Base-by-base conservation (phyloP, 768 basidiomycete genomes). In the Trametes meyenii region DNA sequence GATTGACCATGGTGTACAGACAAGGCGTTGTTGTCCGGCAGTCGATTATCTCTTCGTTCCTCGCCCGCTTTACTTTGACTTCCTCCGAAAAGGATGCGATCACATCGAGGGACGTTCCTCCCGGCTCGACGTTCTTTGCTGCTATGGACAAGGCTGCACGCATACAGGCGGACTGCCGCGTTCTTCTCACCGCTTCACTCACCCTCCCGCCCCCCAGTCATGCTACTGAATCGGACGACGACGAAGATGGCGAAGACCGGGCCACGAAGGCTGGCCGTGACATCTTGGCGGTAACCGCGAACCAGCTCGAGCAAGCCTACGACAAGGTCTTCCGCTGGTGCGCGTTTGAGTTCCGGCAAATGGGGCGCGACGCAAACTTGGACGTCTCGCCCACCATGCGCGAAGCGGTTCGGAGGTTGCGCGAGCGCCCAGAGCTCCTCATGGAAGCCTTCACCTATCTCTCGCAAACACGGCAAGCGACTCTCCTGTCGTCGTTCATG, bases 251-350 rank as follows among this genome's bases (percentile, higher is more conserved):
- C 10, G 53, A 59, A 11, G 62, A 64, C 53, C 26, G 62, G 21
- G 62, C 58, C 13, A 60, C 62, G 10, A 59, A 60, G 49, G 62
- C 62, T 65, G 97, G 96, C 3, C 75, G 92, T 46, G 96, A 98
- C 69, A 93, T 98, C 61, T 93, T 98, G 86, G 77, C 88, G 0
- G 79, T 85, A 8, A 97, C 93, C 0, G 87, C 89, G 0, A 79
- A 85, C 10, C 83, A 92, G 63, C 85, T 98, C 46, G 95, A 98
- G 71, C 86, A 90, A 65, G 96, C 88, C 2, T 96, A 92, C 74
- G 87, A 92, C 60, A 98, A 97, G 76, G 85, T 96, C 43, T 81
- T 89, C 58, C 87, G 94, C 24, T 96, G 90, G 86, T 85, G 88
- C 71, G 83, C 87, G 0, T 88, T 89, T 69, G 92, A 96, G 71